phyloP scores from a whole-genome alignment of 2,329 filamentous ascomycete genomes.

The Colletotrichum tropicicola region DNA sequence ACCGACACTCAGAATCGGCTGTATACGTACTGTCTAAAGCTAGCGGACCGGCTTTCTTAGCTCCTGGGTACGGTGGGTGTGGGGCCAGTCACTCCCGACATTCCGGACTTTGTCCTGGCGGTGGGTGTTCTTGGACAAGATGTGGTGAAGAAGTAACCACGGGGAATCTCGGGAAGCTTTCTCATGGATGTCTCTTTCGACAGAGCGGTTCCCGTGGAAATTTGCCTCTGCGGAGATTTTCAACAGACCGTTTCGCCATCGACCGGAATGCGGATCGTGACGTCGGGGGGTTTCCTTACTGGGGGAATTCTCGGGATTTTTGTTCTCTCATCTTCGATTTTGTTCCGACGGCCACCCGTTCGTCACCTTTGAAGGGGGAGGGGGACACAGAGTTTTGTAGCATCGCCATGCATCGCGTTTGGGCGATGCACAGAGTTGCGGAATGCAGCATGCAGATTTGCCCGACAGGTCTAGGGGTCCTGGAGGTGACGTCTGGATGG shows the following conservation, averaged over 20 bases:
- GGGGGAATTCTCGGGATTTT: slow-evolving; percentile 7
- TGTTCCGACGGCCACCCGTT: background rate
- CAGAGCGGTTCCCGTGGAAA: background rate
- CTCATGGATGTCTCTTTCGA: background rate
- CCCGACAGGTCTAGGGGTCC: slow-evolving; percentile 3
- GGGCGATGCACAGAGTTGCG: slow-evolving; percentile 3
- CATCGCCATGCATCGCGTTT: slow-evolving; percentile 11
- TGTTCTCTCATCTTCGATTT: background rate
- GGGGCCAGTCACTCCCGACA: background rate
- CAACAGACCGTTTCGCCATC: background rate
- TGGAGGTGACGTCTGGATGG: background rate
- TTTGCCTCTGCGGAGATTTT: background rate
- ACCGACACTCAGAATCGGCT: background rate
- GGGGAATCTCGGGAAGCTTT: background rate
- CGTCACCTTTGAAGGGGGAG: background rate
- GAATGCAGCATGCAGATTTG: slow-evolving; percentile 5
- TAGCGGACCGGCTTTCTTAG: background rate
- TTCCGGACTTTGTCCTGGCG: background rate
- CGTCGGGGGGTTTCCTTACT: background rate
- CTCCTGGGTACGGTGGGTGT: background rate
- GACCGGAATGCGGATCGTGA: slow-evolving; percentile 6
- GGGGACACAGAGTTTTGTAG: background rate
- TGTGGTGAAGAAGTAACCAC: background rate
- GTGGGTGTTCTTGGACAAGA: background rate
- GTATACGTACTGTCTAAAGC: background rate